Evolutionary conservation across 495 filamentous ascomycete genomes (phyloP), one percentile per base, ranked within the genome.

Genomic region (Friedmanniomyces simplex): DNA sequence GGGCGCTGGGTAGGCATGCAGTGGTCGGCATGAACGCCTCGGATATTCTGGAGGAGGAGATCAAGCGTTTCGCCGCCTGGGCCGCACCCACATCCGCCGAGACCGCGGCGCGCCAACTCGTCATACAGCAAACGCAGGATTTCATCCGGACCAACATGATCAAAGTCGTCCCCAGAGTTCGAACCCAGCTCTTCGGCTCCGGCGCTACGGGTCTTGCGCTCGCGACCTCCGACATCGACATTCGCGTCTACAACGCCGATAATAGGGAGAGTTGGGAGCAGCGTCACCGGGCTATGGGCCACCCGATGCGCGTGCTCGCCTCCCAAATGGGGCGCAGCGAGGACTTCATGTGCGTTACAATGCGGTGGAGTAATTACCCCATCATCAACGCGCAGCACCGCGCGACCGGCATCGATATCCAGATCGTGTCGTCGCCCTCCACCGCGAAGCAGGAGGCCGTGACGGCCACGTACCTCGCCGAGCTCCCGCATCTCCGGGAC

Each of bases 201-300:
- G 68, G 74, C 36, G 52, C 63, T 5, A 82, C 75, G n/a, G 78
- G 78, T n/a, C 65, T 85, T 32, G 74, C 73, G 0, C 50, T 71
- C 42, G 67, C 73, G 20, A 69, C 71, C 34, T 84, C 82, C 13
- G 75, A 76, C 62, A 65, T 85, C 4, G 73, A 83, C 62, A 68
- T 72, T 75, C 57, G 63, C 66, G 26, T 63, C 75, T 75, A 45
- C 30, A 22, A 43, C 25, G n/a, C 34, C 32, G 48, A 21, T 1
- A 10, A 18, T 30, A 36, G 14, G 20, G 22, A 50, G 8, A 11
- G 30, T 18, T 28, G n/a, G 28, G 37, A 20, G 24, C n/a, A 22
- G 21, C 28, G 20, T 18, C 46, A 30, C 21, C 11, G 32, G 11
- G 43, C n/a, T 22, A 13, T 25, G 47, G 57, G 54, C 18, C 1